Conservation (phyloP, 116 monocot genomes). For the Trichopus zeylanicus region DNA sequence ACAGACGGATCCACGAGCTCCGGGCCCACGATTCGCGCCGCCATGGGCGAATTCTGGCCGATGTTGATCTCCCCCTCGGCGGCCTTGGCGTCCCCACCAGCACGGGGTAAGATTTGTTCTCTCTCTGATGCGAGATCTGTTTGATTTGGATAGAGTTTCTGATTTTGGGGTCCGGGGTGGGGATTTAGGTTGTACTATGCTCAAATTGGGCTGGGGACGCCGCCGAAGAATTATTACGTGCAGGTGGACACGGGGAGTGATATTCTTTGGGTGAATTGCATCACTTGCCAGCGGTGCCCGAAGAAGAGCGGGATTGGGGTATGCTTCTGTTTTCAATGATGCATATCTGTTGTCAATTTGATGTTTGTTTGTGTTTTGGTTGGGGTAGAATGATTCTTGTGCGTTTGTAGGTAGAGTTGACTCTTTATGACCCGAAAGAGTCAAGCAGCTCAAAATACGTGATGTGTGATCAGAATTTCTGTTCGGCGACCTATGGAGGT, state of each 20-base stretch:
- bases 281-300: slow-evolving; percentile 59
- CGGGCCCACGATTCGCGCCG: slow-evolving; percentile 55
- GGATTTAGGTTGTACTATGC: slow-evolving; percentile 81
- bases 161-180: too few relatives aligned
- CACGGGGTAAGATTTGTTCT: slow-evolving; percentile 26
- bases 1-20: slow-evolving; percentile 27
- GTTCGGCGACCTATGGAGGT: slow-evolving; percentile 27
- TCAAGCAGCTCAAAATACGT: slow-evolving; percentile 39
- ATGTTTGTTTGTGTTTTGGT: background rate
- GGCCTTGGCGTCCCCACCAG: slow-evolving; percentile 49
- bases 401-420: slow-evolving; percentile 42
- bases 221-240: slow-evolving; percentile 60
- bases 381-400: background rate
- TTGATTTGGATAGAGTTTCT: too few relatives aligned
- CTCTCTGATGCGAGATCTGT: too few relatives aligned
- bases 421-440: slow-evolving; percentile 55
- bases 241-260: slow-evolving; percentile 97
- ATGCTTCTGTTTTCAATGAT: slow-evolving; percentile 2
- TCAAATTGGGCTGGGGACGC: slow-evolving; percentile 61
- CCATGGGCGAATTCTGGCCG: slow-evolving; percentile 43
- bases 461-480: slow-evolving; percentile 56
- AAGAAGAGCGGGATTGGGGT: slow-evolving; percentile 71
- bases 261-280: slow-evolving; percentile 84
- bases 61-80: slow-evolving; percentile 63
- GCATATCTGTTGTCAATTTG: background rate